These are phyloP conservation scores for Beauveria brongniartii DNA, from an alignment of 2,329 filamentous ascomycete genomes.

Conservation along the genomic window DNA sequence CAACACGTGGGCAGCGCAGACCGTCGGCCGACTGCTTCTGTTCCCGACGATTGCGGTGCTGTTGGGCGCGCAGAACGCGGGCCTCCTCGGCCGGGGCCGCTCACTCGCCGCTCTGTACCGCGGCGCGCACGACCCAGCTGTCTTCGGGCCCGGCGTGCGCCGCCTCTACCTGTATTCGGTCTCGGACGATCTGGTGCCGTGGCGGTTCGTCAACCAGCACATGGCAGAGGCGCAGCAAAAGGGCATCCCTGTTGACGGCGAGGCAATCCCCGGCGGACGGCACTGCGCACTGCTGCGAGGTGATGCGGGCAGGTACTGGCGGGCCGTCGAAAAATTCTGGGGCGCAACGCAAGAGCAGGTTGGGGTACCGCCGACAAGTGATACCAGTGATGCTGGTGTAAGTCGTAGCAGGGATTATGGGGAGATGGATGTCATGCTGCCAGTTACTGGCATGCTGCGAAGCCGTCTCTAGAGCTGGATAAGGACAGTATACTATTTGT, in stretches of 20 bases:
- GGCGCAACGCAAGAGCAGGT: neutral
- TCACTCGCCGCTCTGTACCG: conserved; percentile 5
- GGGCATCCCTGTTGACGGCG: neutral
- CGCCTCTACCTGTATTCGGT: conserved; percentile 10
- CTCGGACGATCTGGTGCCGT: conserved; percentile 2
- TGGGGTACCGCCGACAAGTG: neutral
- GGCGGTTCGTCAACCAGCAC: conserved; percentile 6
- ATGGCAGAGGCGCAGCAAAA: conserved; percentile 4
- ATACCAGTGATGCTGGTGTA: neutral
- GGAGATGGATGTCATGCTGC: neutral
- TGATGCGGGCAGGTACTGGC: conserved; percentile 7
- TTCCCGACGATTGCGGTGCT: conserved; percentile 7
- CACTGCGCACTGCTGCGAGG: conserved; percentile 6
- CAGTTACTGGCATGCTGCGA: neutral
- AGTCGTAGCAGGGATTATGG: neutral
- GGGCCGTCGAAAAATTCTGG: conserved; percentile 3
- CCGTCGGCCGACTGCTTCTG: conserved; percentile 4
- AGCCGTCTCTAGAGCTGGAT: neutral
- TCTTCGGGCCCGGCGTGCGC: neutral
- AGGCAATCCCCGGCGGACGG: neutral
- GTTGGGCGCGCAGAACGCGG: conserved; percentile 1
- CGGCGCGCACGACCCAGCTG: neutral
- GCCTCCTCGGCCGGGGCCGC: neutral
- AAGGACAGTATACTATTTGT: neutral
- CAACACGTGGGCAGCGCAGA: neutral